These are phyloP conservation scores for Plantago rigida DNA, from an alignment of 305 asterid genomes.

Conservation along the genomic window DNA sequence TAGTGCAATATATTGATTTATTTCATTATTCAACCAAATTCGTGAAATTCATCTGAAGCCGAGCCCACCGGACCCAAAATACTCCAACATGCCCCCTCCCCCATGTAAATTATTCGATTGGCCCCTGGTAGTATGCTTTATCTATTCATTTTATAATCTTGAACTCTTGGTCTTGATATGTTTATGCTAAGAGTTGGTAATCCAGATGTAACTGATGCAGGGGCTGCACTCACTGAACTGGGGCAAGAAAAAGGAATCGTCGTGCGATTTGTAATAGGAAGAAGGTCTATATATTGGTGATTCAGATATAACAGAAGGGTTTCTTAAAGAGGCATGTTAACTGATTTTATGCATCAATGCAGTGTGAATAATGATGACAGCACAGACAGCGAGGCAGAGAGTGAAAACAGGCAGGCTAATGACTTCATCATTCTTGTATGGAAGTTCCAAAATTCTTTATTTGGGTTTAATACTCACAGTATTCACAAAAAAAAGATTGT, in stretches of 20 bases:
- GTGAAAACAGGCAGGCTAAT: constrained; percentile 51
- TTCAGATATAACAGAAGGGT: constrained; percentile 24
- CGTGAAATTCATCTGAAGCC: too few species aligned
- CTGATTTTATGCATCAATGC: constrained; percentile 38
- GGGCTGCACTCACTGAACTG: constrained; percentile 47
- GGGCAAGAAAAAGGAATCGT: constrained; percentile 69
- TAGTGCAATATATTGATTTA: too few species aligned
- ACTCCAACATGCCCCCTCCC: too few species aligned
- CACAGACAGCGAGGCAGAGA: constrained; percentile 56
- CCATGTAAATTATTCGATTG: too few species aligned
- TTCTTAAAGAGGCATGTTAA: constrained; percentile 27
- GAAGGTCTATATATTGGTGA: constrained; percentile 46
- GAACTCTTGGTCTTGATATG: constrained; percentile 13
- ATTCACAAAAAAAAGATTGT: too few species aligned
- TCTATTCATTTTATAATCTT: constrained; percentile 3
- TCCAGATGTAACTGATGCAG: constrained; percentile 31
- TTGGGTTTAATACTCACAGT: constrained; percentile 13
- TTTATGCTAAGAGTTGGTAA: too few species aligned
- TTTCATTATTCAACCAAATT: too few species aligned
- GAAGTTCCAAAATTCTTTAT: constrained; percentile 21
- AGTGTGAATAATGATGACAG: constrained; percentile 61
- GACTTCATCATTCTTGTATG: constrained; percentile 81
- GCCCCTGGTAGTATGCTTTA: not conserved
- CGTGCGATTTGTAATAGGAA: constrained; percentile 71
- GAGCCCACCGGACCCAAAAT: too few species aligned